Conservation (phyloP, 106 monocot genomes). For the Amphibolis antarctica region DNA sequence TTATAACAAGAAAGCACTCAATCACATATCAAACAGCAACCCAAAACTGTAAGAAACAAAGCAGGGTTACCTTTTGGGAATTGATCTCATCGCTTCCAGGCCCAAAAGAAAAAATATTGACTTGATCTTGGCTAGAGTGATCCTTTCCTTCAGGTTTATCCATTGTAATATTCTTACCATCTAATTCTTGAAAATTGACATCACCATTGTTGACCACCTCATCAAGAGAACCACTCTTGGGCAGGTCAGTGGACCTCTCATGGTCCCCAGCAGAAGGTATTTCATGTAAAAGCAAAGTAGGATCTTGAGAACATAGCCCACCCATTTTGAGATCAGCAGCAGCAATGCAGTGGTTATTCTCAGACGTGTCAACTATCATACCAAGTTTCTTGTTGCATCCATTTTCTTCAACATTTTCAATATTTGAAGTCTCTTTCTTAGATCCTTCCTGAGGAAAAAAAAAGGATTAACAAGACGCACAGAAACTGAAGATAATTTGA, state of each 20-base stretch:
- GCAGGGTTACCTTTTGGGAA: slow-evolving; percentile 39
- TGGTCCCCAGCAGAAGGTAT: slow-evolving; percentile 29
- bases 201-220: slow-evolving; percentile 22
- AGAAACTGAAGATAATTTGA: too few species aligned
- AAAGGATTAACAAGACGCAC: not conserved
- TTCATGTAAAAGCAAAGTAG: slow-evolving; percentile 61
- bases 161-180: slow-evolving; percentile 10
- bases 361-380: slow-evolving; percentile 10
- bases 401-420: slow-evolving; percentile 25
- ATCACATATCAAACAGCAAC: too few species aligned
- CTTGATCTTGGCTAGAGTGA: slow-evolving; percentile 32
- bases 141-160: slow-evolving; percentile 25
- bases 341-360: slow-evolving; percentile 9
- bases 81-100: slow-evolving; percentile 32
- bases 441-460: slow-evolving; percentile 37
- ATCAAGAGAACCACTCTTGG: slow-evolving; percentile 8
- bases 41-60: not conserved
- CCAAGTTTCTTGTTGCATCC: slow-evolving; percentile 18
- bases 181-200: slow-evolving; percentile 3
- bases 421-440: slow-evolving; percentile 12
- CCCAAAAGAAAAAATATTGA: slow-evolving; percentile 60
- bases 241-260: slow-evolving; percentile 9
- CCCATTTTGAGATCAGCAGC: slow-evolving; percentile 34
- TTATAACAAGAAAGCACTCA: too few species aligned
- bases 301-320: slow-evolving; percentile 45